Conservation (phyloP, 257 asterid genomes). For the Nicotiana paniculata region DNA sequence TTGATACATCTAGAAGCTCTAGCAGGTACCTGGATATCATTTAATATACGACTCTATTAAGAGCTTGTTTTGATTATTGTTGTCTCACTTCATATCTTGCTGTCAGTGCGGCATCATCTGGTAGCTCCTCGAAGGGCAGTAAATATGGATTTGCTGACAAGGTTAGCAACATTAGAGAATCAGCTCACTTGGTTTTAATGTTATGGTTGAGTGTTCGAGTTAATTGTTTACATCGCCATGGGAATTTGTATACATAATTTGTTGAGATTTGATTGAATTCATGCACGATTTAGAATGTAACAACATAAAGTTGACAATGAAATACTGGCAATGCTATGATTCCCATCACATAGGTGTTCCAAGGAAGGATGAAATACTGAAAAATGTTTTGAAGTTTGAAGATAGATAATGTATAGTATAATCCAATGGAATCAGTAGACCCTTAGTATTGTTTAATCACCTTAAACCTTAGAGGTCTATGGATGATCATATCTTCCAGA, state of each 20-base stretch:
- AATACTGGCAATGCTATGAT: background rate
- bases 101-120: conserved; percentile 50
- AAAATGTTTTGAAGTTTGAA: background rate
- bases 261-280: background rate
- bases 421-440: background rate
- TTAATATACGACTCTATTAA: background rate
- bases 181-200: conserved; percentile 9
- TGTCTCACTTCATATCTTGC: conserved; percentile 8
- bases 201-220: background rate
- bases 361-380: background rate
- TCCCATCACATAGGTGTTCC: background rate
- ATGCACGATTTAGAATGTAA: background rate
- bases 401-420: background rate
- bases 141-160: conserved; percentile 97
- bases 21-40: conserved; percentile 42
- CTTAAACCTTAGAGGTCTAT: background rate
- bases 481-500: conserved; percentile 1
- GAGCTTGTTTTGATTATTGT: background rate
- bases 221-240: background rate
- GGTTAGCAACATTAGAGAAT: conserved; percentile 40
- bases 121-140: conserved; percentile 52
- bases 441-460: background rate
- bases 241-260: conserved; percentile 1
- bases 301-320: background rate
- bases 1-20: conserved; percentile 45